phyloP scores from a whole-genome alignment of 1,284 basidiomycete species.

The Tilletia horrida region DNA sequence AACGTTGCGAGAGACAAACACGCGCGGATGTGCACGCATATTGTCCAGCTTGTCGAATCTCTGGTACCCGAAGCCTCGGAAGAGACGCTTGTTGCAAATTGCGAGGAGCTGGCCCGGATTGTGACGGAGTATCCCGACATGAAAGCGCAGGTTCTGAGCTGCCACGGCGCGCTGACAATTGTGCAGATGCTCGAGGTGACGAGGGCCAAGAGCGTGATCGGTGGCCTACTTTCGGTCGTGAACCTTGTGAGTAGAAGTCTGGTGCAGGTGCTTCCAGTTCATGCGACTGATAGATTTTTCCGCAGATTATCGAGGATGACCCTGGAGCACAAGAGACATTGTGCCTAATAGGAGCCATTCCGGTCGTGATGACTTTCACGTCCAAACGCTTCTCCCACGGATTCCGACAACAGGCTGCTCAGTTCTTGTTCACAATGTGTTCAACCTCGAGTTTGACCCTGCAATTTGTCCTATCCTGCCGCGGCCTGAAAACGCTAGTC shows the following conservation, averaged over 20 bases:
- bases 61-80: constrained; percentile 75
- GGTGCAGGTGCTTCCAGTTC: neutral
- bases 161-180: constrained; percentile 90
- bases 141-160: constrained; percentile 79
- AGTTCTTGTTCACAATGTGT: constrained; percentile 86
- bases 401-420: constrained; percentile 88
- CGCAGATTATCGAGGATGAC: constrained; percentile 71
- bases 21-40: constrained; percentile 74
- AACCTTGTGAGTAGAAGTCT: constrained; percentile 66
- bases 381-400: constrained; percentile 90
- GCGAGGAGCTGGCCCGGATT: constrained; percentile 79
- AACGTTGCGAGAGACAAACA: constrained; percentile 47
- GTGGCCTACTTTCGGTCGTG: constrained; percentile 80
- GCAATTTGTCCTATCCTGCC: constrained; percentile 65
- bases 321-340: constrained; percentile 87
- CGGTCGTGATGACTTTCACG: constrained; percentile 67
- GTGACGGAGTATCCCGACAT: constrained; percentile 82
- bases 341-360: constrained; percentile 72
- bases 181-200: constrained; percentile 84
- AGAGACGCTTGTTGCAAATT: constrained; percentile 73
- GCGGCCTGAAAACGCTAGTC: constrained; percentile 86
- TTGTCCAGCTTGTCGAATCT: constrained; percentile 80
- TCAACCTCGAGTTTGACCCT: constrained; percentile 82
- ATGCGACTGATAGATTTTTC: constrained; percentile 12
- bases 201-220: constrained; percentile 72